phyloP scores from a whole-genome alignment of 2,329 filamentous ascomycete genomes.

The Botryotinia narcissicola region DNA sequence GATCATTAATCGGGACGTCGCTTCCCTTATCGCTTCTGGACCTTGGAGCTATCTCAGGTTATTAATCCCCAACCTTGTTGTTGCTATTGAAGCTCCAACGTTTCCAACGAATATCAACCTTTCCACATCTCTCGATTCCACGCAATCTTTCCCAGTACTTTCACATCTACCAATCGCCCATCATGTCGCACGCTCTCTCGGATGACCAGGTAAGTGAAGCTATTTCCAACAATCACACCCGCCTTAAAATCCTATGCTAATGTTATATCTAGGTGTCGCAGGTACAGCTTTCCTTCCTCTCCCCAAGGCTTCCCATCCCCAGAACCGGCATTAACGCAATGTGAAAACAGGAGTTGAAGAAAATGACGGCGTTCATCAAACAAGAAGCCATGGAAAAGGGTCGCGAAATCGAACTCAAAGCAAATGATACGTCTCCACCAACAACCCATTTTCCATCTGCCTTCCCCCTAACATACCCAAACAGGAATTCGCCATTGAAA shows the following conservation, averaged over 20 bases:
- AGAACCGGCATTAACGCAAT: conserved; percentile 7
- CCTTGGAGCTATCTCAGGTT: conserved; percentile 16
- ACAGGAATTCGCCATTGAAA: conserved; percentile 92
- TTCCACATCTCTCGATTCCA: conserved; percentile 16
- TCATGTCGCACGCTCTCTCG: conserved; percentile 94
- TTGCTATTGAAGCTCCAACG: conserved; percentile 24
- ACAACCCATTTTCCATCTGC: not conserved
- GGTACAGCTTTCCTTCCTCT: conserved; percentile 27
- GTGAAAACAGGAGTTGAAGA: conserved; percentile 72
- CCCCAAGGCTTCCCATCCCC: not conserved
- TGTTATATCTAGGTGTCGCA: conserved; percentile 72
- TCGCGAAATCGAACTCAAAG: conserved; percentile 95
- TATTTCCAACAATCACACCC: conserved; percentile 8
- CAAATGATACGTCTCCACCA: conserved; percentile 61
- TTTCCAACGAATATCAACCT: conserved; percentile 23
- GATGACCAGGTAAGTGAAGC: conserved; percentile 77
- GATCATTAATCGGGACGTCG: conserved; percentile 25
- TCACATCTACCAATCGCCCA: conserved; percentile 43
- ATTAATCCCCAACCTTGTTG: conserved; percentile 19
- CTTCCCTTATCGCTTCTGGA: conserved; percentile 32
- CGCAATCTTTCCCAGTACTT: conserved; percentile 15
- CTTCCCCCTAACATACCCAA: conserved; percentile 14
- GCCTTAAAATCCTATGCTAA: conserved; percentile 24
- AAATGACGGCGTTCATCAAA: conserved; percentile 99
- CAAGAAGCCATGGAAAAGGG: conserved; percentile 97